Evolutionary conservation across 192 early-diverging fungal species (phyloP).

Genomic region (Jimgerdemannia flammicorona): DNA sequence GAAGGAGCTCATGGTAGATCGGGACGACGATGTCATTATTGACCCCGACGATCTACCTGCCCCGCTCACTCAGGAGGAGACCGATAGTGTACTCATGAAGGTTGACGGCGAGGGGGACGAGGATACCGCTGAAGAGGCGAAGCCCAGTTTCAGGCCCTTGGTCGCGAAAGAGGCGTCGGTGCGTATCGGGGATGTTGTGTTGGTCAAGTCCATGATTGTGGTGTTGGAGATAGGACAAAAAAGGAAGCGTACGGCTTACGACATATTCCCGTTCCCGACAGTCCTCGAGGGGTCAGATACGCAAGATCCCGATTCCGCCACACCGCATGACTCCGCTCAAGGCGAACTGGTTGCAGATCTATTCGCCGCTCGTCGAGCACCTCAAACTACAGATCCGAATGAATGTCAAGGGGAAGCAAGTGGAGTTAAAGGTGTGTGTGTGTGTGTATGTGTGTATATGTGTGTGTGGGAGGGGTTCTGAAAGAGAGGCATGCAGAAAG

Average conservation of each 20-base stretch:
- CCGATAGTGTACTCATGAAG: constrained; percentile 21
- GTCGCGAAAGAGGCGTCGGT: constrained; percentile 45
- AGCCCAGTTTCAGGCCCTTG: constrained; percentile 60
- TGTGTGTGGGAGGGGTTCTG: background rate
- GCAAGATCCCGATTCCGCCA: constrained; percentile 90
- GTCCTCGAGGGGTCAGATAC: constrained; percentile 22
- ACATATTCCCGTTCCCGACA: constrained; percentile 36
- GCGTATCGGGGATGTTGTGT: background rate
- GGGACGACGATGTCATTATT: constrained; percentile 59
- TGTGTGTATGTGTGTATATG: constrained; percentile 23
- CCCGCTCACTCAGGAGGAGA: constrained; percentile 22
- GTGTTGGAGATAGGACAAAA: background rate
- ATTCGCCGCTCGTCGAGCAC: constrained; percentile 94
- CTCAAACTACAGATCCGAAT: constrained; percentile 94
- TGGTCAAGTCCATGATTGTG: background rate
- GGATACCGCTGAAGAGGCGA: no score
- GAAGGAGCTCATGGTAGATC: constrained; percentile 31
- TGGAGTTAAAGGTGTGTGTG: constrained; percentile 74
- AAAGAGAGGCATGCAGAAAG: constrained; percentile 1
- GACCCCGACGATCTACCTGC: constrained; percentile 52
- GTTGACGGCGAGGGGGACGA: constrained; percentile 34
- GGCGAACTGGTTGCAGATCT: constrained; percentile 93
- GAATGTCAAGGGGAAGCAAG: constrained; percentile 85
- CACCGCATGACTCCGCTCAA: constrained; percentile 91
- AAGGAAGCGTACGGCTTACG: background rate